Evolutionary conservation across 2,329 filamentous ascomycete genomes (phyloP), one percentile per base, ranked within the genome.

Genomic region (Westerdykella sp.): DNA sequence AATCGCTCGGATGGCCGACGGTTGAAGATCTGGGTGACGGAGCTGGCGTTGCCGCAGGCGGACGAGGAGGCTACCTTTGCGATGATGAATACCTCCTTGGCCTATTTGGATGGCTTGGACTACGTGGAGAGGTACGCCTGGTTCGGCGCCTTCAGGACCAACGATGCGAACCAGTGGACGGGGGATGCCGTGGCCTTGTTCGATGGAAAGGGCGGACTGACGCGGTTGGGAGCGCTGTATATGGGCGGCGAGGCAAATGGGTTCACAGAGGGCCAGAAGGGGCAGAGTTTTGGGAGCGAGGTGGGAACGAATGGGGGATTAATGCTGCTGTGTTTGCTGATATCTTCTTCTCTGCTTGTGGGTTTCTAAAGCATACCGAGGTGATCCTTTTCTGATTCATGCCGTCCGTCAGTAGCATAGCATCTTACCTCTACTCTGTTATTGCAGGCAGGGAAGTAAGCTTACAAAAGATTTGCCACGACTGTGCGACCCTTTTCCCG

Each of bases 21-120:
- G 3, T 25, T 66, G 32, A 62, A 55, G 48, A 78, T 90, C 45
- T 93, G 86, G 87, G 71, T 91, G 7, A 93, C 87, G 16, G 87
- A 93, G 63, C 85, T 85, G 65, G 86, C 83, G 37, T 73, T 77
- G 32, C 66, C 72, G 43, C 68, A 84, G 47, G 72, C 77, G 49
- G 70, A 76, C 31, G 73, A 85, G 6, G 47, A 64, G 0, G 67
- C 73, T 0, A 84, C 82, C 0, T 77, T 87, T 53, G 54, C 61
- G 0, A 89, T 87, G 67, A 89, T 81, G 73, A 88, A 89, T 55
- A 72, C 73, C 51, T 81, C 79, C 1, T 63, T 79, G 40, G 75
- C 80, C 15, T 90, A 83, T 63, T 76, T 93, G 40, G 85, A 91
- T 59, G 69, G 72, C 1, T 59, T 80, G 21, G 69, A 74, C 42